These are phyloP conservation scores for Saccharomycopsis fibuligera DNA, from an alignment of 805 yeast species.

Conservation along the genomic window DNA sequence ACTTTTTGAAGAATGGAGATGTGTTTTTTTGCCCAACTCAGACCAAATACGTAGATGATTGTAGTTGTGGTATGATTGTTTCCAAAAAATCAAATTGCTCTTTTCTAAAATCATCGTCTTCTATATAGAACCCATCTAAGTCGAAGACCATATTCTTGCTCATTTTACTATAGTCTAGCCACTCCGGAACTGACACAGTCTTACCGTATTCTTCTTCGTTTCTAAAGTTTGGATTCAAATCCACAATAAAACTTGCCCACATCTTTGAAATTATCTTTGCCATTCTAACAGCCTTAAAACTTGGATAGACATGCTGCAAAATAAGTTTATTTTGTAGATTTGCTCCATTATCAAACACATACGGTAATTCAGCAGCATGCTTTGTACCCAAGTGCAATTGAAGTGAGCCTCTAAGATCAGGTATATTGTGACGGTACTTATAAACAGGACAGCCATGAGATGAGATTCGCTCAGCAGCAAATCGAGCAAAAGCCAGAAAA, in stretches of 20 bases:
- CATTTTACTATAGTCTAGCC: constrained; percentile 8
- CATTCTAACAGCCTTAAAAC: not conserved
- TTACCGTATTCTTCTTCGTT: too few relatives aligned
- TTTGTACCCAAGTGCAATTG: not conserved
- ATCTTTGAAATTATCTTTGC: constrained; percentile 9
- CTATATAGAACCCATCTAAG: constrained; percentile 11
- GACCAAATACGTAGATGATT: too few relatives aligned
- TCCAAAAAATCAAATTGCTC: constrained; percentile 9
- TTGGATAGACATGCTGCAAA: not conserved
- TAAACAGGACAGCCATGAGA: too few relatives aligned
- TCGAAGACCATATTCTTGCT: constrained; percentile 13
- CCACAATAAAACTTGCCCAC: constrained; percentile 22
- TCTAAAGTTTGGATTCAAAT: constrained; percentile 35
- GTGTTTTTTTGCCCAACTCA: too few relatives aligned
- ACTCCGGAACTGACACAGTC: constrained; percentile 23
- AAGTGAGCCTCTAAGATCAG: not conserved
- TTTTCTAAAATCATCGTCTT: constrained; percentile 12
- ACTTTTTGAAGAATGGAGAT: too few relatives aligned
- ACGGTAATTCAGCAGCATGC: not conserved
- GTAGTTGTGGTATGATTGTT: too few relatives aligned
- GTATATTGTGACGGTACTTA: not conserved
- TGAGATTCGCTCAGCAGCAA: too few relatives aligned
- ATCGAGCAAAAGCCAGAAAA: too few relatives aligned
- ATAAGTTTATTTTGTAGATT: not conserved
- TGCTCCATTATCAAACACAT: not conserved